Evolutionary conservation across 2,329 filamentous ascomycete genomes (phyloP).

Genomic region (Furcasterigmium furcatum): DNA sequence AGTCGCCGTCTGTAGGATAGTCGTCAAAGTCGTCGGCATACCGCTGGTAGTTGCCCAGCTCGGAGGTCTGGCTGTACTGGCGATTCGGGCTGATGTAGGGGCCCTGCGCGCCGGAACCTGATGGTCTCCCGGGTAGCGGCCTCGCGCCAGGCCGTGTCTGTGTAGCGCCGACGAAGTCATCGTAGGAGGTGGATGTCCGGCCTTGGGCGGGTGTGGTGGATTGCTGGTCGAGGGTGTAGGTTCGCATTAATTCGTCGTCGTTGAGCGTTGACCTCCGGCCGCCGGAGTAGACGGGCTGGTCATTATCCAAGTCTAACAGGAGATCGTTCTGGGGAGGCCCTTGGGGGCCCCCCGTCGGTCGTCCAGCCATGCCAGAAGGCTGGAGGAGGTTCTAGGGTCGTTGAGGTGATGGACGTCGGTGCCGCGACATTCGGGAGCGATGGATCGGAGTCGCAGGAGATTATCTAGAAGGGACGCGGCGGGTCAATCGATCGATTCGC

Average conservation of each 20-base stretch:
- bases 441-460: background rate
- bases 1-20: constrained; percentile 72
- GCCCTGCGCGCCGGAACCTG: constrained; percentile 18
- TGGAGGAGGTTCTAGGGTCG: constrained; percentile 20
- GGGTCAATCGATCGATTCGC: too few species aligned
- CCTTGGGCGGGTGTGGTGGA: constrained; percentile 43
- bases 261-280: constrained; percentile 76
- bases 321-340: constrained; percentile 54
- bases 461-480: too few species aligned
- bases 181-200: constrained; percentile 88
- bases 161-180: constrained; percentile 81
- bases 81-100: constrained; percentile 41
- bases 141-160: constrained; percentile 44
- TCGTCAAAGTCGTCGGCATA: constrained; percentile 90
- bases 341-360: constrained; percentile 44
- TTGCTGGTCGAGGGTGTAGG: constrained; percentile 69
- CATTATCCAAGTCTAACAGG: constrained; percentile 71
- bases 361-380: constrained; percentile 58
- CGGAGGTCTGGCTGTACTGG: constrained; percentile 73
- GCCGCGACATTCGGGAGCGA: constrained; percentile 26
- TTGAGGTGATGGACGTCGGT: constrained; percentile 18
- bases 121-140: constrained; percentile 25
- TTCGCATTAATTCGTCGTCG: constrained; percentile 76
- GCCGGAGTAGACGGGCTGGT: constrained; percentile 67
- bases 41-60: constrained; percentile 81